Evolutionary conservation across 208 protist genomes (phyloP).

Genomic region (Wallacemonas collosoma): DNA sequence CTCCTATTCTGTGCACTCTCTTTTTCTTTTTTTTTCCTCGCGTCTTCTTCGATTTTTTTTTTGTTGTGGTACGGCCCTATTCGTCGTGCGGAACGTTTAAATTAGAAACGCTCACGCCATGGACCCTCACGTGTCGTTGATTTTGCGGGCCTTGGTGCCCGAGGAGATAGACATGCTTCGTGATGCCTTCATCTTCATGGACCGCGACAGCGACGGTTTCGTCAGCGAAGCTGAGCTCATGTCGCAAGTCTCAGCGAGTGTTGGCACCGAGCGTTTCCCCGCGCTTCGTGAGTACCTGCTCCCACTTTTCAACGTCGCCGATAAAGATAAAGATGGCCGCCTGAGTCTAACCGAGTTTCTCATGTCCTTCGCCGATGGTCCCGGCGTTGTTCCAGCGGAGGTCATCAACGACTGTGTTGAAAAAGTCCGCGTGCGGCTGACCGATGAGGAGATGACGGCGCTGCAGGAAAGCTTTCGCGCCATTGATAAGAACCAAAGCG

Average conservation of each 20-base stretch:
- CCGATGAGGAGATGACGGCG: slow-evolving; percentile 74
- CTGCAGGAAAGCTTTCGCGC: slow-evolving; percentile 74
- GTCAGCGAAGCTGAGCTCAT: slow-evolving; percentile 60
- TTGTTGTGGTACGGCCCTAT: background rate
- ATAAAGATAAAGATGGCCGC: slow-evolving; percentile 66
- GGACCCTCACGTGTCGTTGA: slow-evolving; percentile 29
- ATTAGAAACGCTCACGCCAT: background rate
- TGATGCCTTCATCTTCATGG: slow-evolving; percentile 89
- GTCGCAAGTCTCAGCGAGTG: slow-evolving; percentile 38
- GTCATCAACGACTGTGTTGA: slow-evolving; percentile 82
- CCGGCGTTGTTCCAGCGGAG: slow-evolving; percentile 84
- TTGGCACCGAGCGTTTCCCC: slow-evolving; percentile 51
- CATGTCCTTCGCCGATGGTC: slow-evolving; percentile 70
- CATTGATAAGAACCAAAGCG: slow-evolving; percentile 75
- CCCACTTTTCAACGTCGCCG: slow-evolving; percentile 74
- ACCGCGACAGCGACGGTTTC: slow-evolving; percentile 80
- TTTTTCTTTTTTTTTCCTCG: slow-evolving; percentile 5
- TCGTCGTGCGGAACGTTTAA: too few species aligned
- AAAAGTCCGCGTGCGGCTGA: slow-evolving; percentile 71
- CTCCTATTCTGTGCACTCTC: slow-evolving; percentile 1
- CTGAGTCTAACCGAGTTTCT: slow-evolving; percentile 81
- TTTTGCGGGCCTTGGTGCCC: slow-evolving; percentile 50
- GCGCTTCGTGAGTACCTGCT: slow-evolving; percentile 62
- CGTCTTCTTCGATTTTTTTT: slow-evolving; percentile 19
- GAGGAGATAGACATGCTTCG: slow-evolving; percentile 90